Conservation (phyloP, 306 rosid species). For the Comarum palustre region DNA sequence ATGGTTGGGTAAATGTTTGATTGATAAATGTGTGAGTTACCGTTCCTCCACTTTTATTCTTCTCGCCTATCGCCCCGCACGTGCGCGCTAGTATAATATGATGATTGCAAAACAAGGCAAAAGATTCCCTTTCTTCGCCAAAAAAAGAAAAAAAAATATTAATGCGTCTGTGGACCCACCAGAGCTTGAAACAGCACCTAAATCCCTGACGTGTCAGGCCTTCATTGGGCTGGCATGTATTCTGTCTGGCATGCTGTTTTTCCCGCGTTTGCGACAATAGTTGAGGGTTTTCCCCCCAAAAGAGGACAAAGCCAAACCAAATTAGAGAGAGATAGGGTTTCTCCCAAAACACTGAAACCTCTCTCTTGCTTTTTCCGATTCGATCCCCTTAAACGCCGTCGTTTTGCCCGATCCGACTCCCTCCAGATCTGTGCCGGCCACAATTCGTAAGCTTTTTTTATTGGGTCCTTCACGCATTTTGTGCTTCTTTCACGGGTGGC, state of each 20-base stretch:
- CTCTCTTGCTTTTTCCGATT: neutral
- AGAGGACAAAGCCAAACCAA: constrained; percentile 3
- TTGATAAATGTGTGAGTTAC: no score
- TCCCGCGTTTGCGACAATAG: constrained; percentile 45
- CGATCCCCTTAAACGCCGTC: constrained; percentile 8
- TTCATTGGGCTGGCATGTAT: neutral
- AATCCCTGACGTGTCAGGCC: constrained; percentile 11
- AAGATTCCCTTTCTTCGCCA: no score
- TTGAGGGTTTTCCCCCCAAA: constrained; percentile 21
- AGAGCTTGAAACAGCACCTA: no score
- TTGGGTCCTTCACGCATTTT: neutral
- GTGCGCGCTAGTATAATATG: no score
- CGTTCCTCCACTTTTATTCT: no score
- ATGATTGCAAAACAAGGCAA: no score
- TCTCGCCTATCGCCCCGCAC: no score
- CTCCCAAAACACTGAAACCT: constrained; percentile 7
- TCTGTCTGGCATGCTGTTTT: constrained; percentile 36
- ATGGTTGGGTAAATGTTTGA: no score
- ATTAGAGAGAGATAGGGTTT: constrained; percentile 22
- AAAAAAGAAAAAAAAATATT: no score
- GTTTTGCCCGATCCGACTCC: constrained; percentile 27
- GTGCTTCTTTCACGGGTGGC: neutral
- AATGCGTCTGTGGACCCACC: no score
- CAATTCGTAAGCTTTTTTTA: constrained; percentile 15
- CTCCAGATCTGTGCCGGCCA: constrained; percentile 14